phyloP scores from a whole-genome alignment of 306 rosid genomes.

The Quercus glauca region DNA sequence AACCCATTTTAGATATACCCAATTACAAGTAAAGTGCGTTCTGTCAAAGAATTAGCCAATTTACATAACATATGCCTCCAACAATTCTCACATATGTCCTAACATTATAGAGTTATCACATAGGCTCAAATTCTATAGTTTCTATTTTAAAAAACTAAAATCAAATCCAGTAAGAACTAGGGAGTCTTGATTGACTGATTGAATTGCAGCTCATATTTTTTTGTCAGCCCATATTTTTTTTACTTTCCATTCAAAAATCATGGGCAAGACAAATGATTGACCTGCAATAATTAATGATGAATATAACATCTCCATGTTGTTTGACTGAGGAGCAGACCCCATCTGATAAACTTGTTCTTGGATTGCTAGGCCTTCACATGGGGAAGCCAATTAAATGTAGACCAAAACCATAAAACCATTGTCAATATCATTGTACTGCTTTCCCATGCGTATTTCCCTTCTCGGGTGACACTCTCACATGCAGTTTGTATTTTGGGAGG shows the following conservation, averaged over 20 bases:
- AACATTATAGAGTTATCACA: too few species aligned
- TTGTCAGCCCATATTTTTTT: too few species aligned
- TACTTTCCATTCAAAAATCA: neutral
- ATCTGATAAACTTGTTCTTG: slow-evolving; percentile 26
- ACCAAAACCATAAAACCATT: slow-evolving; percentile 46
- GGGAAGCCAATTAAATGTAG: slow-evolving; percentile 21
- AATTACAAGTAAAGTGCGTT: too few species aligned
- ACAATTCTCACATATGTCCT: too few species aligned
- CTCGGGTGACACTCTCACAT: slow-evolving; percentile 55
- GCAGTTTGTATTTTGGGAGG: slow-evolving; percentile 27
- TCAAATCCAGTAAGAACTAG: neutral
- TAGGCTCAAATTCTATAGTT: too few species aligned
- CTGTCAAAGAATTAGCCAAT: too few species aligned
- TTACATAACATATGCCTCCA: too few species aligned
- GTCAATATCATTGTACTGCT: slow-evolving; percentile 12
- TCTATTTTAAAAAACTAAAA: too few species aligned
- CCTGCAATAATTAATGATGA: neutral
- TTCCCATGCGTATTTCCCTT: slow-evolving; percentile 37
- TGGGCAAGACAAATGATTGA: neutral
- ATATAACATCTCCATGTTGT: slow-evolving; percentile 24
- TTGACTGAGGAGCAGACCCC: slow-evolving; percentile 40
- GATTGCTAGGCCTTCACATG: slow-evolving; percentile 44
- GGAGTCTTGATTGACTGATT: neutral
- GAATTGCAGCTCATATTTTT: too few species aligned
- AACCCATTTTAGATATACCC: too few species aligned